Base-by-base conservation (phyloP, 805 yeast genomes). In the Metschnikowia lachancei region DNA sequence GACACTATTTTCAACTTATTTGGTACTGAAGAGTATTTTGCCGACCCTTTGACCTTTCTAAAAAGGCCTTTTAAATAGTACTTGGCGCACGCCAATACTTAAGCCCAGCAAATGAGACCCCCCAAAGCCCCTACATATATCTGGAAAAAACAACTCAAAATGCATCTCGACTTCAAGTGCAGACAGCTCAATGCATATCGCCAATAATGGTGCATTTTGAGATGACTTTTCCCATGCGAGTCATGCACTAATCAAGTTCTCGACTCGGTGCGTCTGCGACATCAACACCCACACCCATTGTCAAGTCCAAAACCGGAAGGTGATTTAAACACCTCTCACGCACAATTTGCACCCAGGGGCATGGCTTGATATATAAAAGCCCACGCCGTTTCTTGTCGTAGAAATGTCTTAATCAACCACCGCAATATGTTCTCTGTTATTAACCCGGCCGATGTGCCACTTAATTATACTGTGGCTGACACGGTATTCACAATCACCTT, bases 401-500 rank as follows among this genome's bases (percentile, higher is more conserved):
- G 19, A 26, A 14, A 17, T 33, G 36, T 3, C 11, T 17, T 12
- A 19, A 14, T 26, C 9, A 20, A 13, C 1, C 29, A 22, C 18
- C 24, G 9, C 42, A 4, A 20, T 18, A 48, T 47, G 52, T 32
- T 19, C 29, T 46, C 50, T 16, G 33, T 33, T 6, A 17, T 47
- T 2, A 46, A 52, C 35, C 52, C 54, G 4, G 43, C 41, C 13
- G 37, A 37, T 4, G 38, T 55, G 17, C 31, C 36, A 4, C 50
- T 55, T 46, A 41, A 47, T 35, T 54, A 39, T 36, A 43, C 49
- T 12, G 41, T 53, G 10, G 46, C 32, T 22, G 54, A 50, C 20
- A 16, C 28, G 16, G 33, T 36, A 5, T 26, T 40, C 13, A 19
- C 41, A 13, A 40, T 51, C 8, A 34, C 55, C 2, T 55, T 55